Percentiles rank a stretch among this genome's conserved stretches.
Conservation (phyloP, 257 asterid genomes). For the Solanum sejunctum region DNA sequence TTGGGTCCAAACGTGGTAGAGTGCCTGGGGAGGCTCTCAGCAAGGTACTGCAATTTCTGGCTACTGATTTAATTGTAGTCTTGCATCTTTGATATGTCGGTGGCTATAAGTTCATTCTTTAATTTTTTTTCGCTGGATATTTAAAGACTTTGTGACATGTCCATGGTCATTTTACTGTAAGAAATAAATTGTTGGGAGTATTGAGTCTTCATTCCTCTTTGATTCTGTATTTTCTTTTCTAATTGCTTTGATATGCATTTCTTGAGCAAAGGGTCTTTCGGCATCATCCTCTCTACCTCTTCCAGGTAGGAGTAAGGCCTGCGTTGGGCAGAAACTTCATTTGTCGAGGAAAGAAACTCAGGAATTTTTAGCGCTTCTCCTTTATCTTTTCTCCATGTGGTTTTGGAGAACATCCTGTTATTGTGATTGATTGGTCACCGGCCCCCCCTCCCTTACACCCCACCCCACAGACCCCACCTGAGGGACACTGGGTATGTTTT, state of each 20-base stretch:
- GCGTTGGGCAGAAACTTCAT: background rate
- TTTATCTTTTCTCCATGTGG: background rate
- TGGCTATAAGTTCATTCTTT: background rate
- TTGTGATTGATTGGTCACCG: background rate
- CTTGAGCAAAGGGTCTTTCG: background rate
- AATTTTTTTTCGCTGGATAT: background rate
- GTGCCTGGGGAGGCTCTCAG: slow-evolving; percentile 21
- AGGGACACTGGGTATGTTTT: background rate
- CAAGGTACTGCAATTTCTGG: slow-evolving; percentile 47
- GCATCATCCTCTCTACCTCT: background rate
- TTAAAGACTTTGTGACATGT: background rate
- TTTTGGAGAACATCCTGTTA: background rate
- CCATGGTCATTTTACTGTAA: background rate
- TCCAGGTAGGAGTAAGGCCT: background rate
- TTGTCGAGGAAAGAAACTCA: background rate
- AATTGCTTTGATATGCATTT: background rate
- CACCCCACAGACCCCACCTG: background rate
- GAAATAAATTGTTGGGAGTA: background rate
- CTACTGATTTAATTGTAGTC: background rate
- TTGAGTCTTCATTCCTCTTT: background rate
- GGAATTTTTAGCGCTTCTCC: background rate
- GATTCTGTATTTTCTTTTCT: background rate
- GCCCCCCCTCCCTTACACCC: background rate
- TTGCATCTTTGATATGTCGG: background rate
- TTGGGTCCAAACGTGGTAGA: slow-evolving; percentile 52